A percentile compares a stretch with the other conserved stretches of the same genome.
These are phyloP conservation scores for Candida suzukii DNA, from an alignment of 805 yeast species.

Conservation along the genomic window DNA sequence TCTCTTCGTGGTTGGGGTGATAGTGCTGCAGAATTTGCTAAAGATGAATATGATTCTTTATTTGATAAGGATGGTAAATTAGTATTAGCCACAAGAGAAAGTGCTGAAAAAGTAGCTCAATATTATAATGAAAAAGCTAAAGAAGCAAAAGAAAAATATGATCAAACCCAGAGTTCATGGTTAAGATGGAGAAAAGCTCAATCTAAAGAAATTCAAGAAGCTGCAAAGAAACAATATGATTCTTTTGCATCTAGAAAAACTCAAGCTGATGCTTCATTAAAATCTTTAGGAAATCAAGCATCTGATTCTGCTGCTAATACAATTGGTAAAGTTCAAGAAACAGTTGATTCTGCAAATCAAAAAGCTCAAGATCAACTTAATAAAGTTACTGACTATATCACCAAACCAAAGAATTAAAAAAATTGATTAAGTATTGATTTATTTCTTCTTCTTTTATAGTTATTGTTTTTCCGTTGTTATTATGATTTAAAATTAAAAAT, in stretches of 20 bases:
- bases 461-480: too few species aligned
- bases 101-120: slow-evolving; percentile 14
- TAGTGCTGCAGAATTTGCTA: slow-evolving; percentile 33
- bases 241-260: slow-evolving; percentile 12
- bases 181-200: slow-evolving; percentile 22
- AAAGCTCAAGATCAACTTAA: slow-evolving; percentile 16
- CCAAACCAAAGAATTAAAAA: neutral
- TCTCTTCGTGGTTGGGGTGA: slow-evolving; percentile 42
- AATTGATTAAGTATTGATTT: too few species aligned
- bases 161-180: slow-evolving; percentile 22
- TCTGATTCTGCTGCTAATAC: slow-evolving; percentile 3
- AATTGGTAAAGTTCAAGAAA: slow-evolving; percentile 9
- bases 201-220: slow-evolving; percentile 20
- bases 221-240: slow-evolving; percentile 18
- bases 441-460: too few species aligned
- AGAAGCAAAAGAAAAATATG: slow-evolving; percentile 19
- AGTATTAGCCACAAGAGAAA: slow-evolving; percentile 13
- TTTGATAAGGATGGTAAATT: slow-evolving; percentile 15
- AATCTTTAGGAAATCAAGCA: slow-evolving; percentile 7
- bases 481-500: too few species aligned
- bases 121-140: slow-evolving; percentile 17
- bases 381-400: slow-evolving; percentile 12
- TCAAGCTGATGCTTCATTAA: slow-evolving; percentile 17
- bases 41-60: slow-evolving; percentile 30
- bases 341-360: slow-evolving; percentile 11